Conservation (phyloP, 805 yeast species). For the Danielia oregonensis region DNA sequence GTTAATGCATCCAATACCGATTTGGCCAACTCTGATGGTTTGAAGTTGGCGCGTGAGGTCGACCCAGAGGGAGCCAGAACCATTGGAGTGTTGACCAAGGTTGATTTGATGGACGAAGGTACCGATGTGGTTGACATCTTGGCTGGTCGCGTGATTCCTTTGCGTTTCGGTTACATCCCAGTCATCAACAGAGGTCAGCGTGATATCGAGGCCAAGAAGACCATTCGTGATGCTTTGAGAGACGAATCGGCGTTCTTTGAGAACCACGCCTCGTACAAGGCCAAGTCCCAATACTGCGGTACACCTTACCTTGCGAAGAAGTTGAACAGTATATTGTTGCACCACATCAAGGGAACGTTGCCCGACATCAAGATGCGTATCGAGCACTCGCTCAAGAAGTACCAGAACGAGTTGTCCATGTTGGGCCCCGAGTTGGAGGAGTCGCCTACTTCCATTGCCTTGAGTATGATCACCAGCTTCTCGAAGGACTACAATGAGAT, state of each 20-base stretch:
- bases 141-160: constrained; percentile 92
- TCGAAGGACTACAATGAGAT: constrained; percentile 88
- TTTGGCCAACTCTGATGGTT: constrained; percentile 94
- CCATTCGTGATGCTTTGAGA: constrained; percentile 80
- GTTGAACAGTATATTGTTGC: constrained; percentile 80
- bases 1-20: constrained; percentile 88
- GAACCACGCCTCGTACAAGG: constrained; percentile 83
- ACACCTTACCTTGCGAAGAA: constrained; percentile 96
- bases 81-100: constrained; percentile 93
- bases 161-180: constrained; percentile 94
- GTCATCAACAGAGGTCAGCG: constrained; percentile 92
- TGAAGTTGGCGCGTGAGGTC: constrained; percentile 94
- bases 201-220: constrained; percentile 84
- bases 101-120: constrained; percentile 97
- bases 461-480: constrained; percentile 88
- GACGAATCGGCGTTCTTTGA: constrained; percentile 83
- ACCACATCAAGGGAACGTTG: constrained; percentile 62
- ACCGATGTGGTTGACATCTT: constrained; percentile 95
- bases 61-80: constrained; percentile 97
- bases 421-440: constrained; percentile 90
- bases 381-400: constrained; percentile 74
- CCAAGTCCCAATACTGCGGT: constrained; percentile 95
- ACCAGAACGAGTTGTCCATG: constrained; percentile 66
- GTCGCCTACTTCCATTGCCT: constrained; percentile 83
- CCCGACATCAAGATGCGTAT: constrained; percentile 93